Conservation (phyloP, 179 eudicot species). For the Spergularia azorica region DNA sequence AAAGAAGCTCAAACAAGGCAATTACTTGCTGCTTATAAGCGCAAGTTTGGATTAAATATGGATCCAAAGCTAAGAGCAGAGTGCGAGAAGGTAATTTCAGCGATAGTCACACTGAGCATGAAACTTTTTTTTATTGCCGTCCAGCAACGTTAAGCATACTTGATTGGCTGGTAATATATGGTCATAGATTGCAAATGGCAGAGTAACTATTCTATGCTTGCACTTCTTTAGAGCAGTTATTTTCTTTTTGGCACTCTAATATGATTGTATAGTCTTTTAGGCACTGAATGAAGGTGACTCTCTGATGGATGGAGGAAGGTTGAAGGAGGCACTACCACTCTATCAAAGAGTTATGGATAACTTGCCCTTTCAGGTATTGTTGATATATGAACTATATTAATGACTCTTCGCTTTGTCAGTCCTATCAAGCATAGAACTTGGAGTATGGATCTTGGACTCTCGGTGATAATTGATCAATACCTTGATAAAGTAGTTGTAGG, state of each 20-base stretch:
- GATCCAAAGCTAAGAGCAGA: conserved; percentile 74
- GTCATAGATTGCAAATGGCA: background rate
- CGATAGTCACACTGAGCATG: background rate
- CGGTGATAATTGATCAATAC: background rate
- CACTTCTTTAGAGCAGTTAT: background rate
- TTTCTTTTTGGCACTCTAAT: conserved; percentile 20
- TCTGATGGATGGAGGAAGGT: conserved; percentile 78
- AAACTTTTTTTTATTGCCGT: background rate
- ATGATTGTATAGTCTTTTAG: conserved; percentile 50
- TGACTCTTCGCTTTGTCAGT: background rate
- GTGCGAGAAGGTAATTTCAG: conserved; percentile 65
- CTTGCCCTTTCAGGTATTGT: conserved; percentile 67
- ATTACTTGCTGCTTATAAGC: conserved; percentile 66
- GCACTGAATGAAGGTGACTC: conserved; percentile 75
- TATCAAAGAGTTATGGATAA: conserved; percentile 82
- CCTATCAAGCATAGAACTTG: background rate
- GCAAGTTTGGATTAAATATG: conserved; percentile 53
- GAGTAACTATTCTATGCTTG: conserved; percentile 8
- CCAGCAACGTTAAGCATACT: background rate
- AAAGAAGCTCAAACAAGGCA: conserved; percentile 75
- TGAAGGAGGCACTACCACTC: conserved; percentile 77
- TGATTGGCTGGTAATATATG: background rate
- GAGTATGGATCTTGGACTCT: background rate
- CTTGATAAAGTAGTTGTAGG: background rate
- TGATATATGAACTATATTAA: background rate